Evolutionary conservation across 2,329 filamentous ascomycete species (phyloP), one percentile per base, ranked within the genome.

Genomic region (Penicillium sp.): DNA sequence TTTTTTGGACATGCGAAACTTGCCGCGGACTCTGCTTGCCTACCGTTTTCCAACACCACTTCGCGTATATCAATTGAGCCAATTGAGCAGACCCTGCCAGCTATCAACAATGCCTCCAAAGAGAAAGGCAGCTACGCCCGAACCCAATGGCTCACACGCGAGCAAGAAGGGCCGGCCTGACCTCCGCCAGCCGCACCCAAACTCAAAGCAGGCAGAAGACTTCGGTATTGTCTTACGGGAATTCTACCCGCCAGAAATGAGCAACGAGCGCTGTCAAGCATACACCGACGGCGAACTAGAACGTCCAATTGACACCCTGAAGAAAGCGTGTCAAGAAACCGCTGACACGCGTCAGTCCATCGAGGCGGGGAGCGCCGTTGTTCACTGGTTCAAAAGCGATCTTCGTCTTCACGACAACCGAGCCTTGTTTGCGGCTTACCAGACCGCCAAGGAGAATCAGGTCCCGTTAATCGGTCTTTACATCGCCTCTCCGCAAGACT

Each of bases 311-410:
- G 85, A 92, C 62, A 72, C 82, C 0, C 79, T 96, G 2, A 70
- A 84, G 5, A 70, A 76, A 1, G 85, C 86, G 0, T 77, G 92
- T 5, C 69, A 79, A 22, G 82, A 86, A 2, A 94, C 90, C 0
- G 73, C 78, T 2, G 63, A 73, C 0, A 69, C 73, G 34, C 81
- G 89, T 8, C 75, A 79, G 27, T 71, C 75, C 1, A 79, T 88
- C 11, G 57, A 74, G 1, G 75, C 80, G 0, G 82, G 83, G 29
- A 76, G 83, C 24, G 84, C 86, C 0, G 87, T 96, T 0, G 83
- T 96, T 0, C 90, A 96, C 73, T 96, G 92, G 92, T 96, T 93
- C 78, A 95, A 94, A 74, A 85, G 83, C 66, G 92, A 96, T 69
- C 74, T 96, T 47, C 82, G 92, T 3, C 79, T 82, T 1, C 72